Percentiles rank a stretch among this genome's conserved stretches.
phyloP scores from a whole-genome alignment of 2,329 filamentous ascomycete genomes.

The Fusarium mundagurra region DNA sequence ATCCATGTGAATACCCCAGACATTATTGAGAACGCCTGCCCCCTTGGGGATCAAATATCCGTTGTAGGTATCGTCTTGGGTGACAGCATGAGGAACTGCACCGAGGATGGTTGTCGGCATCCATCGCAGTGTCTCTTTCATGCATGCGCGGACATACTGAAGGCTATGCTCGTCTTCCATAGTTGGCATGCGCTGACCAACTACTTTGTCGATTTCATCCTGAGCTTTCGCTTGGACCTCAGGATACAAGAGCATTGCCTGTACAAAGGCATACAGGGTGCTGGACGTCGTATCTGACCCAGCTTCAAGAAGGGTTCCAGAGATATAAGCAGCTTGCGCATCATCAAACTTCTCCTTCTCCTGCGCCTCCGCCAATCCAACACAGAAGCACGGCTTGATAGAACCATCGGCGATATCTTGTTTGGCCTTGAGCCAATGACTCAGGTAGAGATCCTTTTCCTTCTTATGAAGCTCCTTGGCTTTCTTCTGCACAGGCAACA shows the following conservation, averaged over 20 bases:
- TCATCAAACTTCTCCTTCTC: constrained; percentile 2
- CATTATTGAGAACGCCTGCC: constrained; percentile 34
- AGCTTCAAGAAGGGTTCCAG: constrained; percentile 40
- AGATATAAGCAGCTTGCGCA: constrained; percentile 14
- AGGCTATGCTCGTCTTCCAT: constrained; percentile 55
- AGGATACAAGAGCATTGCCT: constrained; percentile 57
- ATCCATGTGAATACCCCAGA: constrained; percentile 65
- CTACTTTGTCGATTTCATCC: constrained; percentile 56
- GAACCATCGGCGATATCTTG: constrained; percentile 21
- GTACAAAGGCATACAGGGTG: constrained; percentile 48
- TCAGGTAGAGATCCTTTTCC: not conserved
- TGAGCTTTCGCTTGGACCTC: constrained; percentile 55
- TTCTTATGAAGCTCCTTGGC: constrained; percentile 4
- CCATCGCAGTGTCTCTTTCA: constrained; percentile 49
- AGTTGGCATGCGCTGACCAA: constrained; percentile 53
- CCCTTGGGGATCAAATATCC: constrained; percentile 44
- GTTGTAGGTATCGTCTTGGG: constrained; percentile 40
- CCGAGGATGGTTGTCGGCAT: constrained; percentile 45
- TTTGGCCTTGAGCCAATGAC: not conserved
- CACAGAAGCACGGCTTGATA: constrained; percentile 17
- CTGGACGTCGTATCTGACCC: constrained; percentile 47
- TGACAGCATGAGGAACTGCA: constrained; percentile 50
- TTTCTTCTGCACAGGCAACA: not conserved
- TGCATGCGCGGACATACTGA: constrained; percentile 52
- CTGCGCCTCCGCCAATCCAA: constrained; percentile 1